Conservation (phyloP, 495 filamentous ascomycete species). For the Trichocladium uniseriatum region DNA sequence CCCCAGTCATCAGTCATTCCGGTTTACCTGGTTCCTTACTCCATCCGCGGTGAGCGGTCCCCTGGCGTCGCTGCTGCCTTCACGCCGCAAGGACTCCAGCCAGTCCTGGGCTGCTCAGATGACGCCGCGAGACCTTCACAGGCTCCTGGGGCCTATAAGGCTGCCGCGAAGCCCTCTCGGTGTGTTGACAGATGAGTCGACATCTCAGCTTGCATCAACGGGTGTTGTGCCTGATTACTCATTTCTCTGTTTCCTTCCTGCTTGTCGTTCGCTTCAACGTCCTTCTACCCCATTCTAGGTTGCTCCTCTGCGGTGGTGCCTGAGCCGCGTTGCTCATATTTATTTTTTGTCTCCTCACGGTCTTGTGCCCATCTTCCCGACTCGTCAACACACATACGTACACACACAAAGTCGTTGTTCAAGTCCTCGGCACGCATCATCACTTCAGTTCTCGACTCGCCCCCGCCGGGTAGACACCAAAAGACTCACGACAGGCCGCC, state of each 20-base stretch:
- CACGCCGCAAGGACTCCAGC: slow-evolving; percentile 13
- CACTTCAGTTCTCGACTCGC: too few relatives aligned
- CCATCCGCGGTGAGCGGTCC: slow-evolving; percentile 9
- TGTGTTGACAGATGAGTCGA: slow-evolving; percentile 22
- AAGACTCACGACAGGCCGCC: slow-evolving; percentile 1
- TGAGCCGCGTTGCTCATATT: slow-evolving; percentile 15
- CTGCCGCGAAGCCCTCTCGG: slow-evolving; percentile 17
- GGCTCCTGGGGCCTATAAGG: slow-evolving; percentile 28
- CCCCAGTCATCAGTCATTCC: slow-evolving; percentile 15
- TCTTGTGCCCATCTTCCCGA: slow-evolving; percentile 10
- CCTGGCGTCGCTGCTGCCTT: slow-evolving; percentile 24
- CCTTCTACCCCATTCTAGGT: slow-evolving; percentile 2
- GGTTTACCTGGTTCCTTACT: slow-evolving; percentile 8
- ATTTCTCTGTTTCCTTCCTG: slow-evolving; percentile 19
- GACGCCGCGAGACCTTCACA: slow-evolving; percentile 13
- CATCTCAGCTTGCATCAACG: slow-evolving; percentile 17
- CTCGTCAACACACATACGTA: neutral
- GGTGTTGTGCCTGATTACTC: slow-evolving; percentile 29
- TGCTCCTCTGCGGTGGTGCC: slow-evolving; percentile 5
- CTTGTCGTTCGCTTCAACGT: slow-evolving; percentile 12
- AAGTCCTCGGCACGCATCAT: too few relatives aligned
- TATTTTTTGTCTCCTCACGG: slow-evolving; percentile 12
- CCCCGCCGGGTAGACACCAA: neutral
- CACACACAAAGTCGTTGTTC: neutral
- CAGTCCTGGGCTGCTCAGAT: slow-evolving; percentile 13